Evolutionary conservation across 2,329 filamentous ascomycete species (phyloP).

Genomic region (Aspergillus udagawae): DNA sequence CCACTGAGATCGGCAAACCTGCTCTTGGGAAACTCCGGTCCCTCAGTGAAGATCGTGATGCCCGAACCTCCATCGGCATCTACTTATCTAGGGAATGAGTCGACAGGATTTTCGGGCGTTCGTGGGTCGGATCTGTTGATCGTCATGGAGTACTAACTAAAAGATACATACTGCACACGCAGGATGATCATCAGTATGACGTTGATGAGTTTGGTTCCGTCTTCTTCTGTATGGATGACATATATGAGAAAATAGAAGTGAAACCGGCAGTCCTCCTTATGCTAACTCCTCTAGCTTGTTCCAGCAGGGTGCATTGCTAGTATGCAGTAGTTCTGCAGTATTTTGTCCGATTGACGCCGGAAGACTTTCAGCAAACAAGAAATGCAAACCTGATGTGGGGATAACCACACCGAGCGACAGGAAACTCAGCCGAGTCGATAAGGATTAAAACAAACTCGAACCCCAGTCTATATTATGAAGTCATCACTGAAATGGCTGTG

Average conservation of each 20-base stretch:
- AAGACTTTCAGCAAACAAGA: not conserved
- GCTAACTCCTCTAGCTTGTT: not conserved
- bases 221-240: not conserved
- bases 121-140: not conserved
- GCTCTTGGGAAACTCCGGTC: not conserved
- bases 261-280: not conserved
- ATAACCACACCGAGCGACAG: not conserved
- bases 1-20: not conserved
- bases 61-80: not conserved
- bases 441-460: not conserved
- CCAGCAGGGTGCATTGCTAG: not conserved
- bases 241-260: not conserved
- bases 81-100: not conserved
- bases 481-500: not conserved
- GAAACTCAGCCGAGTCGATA: conserved; percentile 9
- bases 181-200: not conserved
- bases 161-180: not conserved
- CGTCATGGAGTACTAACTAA: not conserved
- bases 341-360: not conserved
- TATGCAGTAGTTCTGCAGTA: not conserved
- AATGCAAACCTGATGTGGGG: not conserved
- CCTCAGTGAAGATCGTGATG: not conserved
- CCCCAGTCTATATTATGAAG: not conserved
- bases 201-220: not conserved
- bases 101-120: not conserved